phyloP scores from a whole-genome alignment of 2,329 filamentous ascomycete species.

The Apiospora marii region DNA sequence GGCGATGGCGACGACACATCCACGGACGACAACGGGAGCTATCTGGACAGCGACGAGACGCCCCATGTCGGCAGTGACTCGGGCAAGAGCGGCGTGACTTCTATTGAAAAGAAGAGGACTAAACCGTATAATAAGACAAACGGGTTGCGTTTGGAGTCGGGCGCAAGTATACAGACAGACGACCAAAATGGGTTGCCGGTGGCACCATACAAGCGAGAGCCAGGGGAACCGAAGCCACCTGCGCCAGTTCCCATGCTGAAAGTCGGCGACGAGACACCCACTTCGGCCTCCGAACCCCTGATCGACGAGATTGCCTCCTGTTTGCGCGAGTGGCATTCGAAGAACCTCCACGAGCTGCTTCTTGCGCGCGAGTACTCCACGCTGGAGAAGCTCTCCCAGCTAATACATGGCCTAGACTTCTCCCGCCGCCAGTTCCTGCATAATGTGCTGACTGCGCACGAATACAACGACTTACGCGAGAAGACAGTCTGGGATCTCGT shows the following conservation, averaged over 20 bases:
- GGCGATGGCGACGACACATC: constrained; percentile 70
- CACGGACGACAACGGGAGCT: constrained; percentile 49
- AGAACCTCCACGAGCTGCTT: constrained; percentile 90
- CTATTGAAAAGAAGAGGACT: constrained; percentile 46
- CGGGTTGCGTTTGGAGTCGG: constrained; percentile 27
- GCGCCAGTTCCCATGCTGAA: constrained; percentile 97
- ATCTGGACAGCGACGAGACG: constrained; percentile 41
- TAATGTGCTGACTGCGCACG: constrained; percentile 87
- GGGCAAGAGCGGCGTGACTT: constrained; percentile 60
- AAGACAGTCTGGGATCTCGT: constrained; percentile 96
- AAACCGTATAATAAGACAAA: constrained; percentile 37
- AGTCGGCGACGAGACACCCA: constrained; percentile 95
- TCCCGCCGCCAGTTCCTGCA: constrained; percentile 90
- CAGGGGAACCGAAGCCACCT: constrained; percentile 76
- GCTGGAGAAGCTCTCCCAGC: constrained; percentile 80
- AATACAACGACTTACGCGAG: constrained; percentile 82
- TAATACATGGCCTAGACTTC: constrained; percentile 85
- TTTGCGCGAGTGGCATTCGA: constrained; percentile 97
- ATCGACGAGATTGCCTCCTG: constrained; percentile 98
- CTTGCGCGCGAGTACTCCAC: constrained; percentile 82
- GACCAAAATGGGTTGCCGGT: constrained; percentile 24
- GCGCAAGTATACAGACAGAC: constrained; percentile 21
- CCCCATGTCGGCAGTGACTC: constrained; percentile 54
- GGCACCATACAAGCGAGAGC: constrained; percentile 61
- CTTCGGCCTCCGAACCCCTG: constrained; percentile 85